Evolutionary conservation across 495 filamentous ascomycete genomes (phyloP).

Genomic region (Trichoderma orchidacearum): DNA sequence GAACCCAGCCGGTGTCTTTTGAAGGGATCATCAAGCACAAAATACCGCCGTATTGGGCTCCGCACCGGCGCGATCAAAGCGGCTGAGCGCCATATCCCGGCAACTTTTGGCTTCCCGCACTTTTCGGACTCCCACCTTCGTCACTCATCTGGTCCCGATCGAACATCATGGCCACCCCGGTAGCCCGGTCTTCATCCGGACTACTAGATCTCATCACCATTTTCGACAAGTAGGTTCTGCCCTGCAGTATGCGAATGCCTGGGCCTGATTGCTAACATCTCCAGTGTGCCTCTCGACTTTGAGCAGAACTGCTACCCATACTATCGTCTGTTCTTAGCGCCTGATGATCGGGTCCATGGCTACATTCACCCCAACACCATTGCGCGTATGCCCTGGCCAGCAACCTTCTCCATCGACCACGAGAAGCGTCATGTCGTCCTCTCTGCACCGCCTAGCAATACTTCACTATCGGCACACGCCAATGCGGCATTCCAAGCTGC

Average conservation of each 20-base stretch:
- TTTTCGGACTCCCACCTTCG: too few species aligned
- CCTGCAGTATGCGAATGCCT: too few species aligned
- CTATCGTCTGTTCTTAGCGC: constrained; percentile 19
- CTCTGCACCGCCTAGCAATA: constrained; percentile 11
- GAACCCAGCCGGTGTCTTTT: too few species aligned
- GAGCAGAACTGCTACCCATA: constrained; percentile 7
- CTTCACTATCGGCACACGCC: constrained; percentile 4
- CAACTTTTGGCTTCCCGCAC: too few species aligned
- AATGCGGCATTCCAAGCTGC: constrained; percentile 20
- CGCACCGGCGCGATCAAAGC: too few species aligned
- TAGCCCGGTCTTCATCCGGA: not conserved
- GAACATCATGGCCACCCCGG: not conserved
- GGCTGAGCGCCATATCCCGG: too few species aligned
- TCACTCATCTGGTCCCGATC: not conserved
- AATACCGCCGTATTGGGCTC: too few species aligned
- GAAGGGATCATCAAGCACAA: too few species aligned
- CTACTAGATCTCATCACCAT: not conserved
- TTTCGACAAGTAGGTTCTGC: not conserved
- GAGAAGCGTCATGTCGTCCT: constrained; percentile 16
- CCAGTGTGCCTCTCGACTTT: constrained; percentile 3
- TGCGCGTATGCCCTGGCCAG: constrained; percentile 30
- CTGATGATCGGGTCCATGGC: constrained; percentile 25
- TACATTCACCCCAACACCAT: constrained; percentile 27
- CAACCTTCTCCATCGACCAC: constrained; percentile 21
- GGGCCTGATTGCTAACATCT: too few species aligned